These are phyloP conservation scores for Pythium grandisporangium DNA, from an alignment of 352 stramenopile species.

Conservation along the genomic window DNA sequence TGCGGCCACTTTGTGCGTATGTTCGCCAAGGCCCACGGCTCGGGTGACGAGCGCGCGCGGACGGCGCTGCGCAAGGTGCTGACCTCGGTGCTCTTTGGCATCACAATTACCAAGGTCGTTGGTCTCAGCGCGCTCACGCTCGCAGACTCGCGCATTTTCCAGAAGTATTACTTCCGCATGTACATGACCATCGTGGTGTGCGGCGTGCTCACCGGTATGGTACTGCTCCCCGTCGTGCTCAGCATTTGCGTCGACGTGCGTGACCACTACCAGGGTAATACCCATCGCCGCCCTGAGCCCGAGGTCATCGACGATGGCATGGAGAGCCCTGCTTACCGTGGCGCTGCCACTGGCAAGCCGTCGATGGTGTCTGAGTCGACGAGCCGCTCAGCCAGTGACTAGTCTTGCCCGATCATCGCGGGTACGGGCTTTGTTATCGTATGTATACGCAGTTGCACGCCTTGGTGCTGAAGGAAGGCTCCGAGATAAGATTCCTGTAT, in stretches of 20 bases:
- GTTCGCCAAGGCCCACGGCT: conserved; percentile 33
- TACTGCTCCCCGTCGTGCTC: conserved; percentile 49
- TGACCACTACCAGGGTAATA: conserved; percentile 18
- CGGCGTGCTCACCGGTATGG: conserved; percentile 69
- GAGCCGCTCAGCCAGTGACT: conserved; percentile 19
- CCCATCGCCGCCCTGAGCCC: conserved; percentile 4
- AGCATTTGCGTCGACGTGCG: conserved; percentile 40
- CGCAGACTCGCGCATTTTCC: conserved; percentile 78
- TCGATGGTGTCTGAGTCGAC: conserved; percentile 3
- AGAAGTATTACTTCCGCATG: conserved; percentile 90
- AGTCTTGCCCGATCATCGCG: too few species aligned
- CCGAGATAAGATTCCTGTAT: too few species aligned
- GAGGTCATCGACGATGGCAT: conserved; percentile 1
- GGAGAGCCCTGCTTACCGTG: conserved; percentile 17
- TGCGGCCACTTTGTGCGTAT: conserved; percentile 59
- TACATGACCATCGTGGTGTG: conserved; percentile 77
- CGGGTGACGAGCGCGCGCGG: conserved; percentile 12
- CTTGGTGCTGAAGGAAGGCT: too few species aligned
- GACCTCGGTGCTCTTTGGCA: conserved; percentile 62
- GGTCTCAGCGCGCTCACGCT: conserved; percentile 76
- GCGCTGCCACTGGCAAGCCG: conserved; percentile 7
- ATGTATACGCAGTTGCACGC: too few species aligned
- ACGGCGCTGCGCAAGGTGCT: conserved; percentile 19
- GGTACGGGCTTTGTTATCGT: too few species aligned
- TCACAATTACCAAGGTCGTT: conserved; percentile 84